Base-by-base conservation (phyloP, 2,329 filamentous ascomycete species). In the Shiraia sp. region DNA sequence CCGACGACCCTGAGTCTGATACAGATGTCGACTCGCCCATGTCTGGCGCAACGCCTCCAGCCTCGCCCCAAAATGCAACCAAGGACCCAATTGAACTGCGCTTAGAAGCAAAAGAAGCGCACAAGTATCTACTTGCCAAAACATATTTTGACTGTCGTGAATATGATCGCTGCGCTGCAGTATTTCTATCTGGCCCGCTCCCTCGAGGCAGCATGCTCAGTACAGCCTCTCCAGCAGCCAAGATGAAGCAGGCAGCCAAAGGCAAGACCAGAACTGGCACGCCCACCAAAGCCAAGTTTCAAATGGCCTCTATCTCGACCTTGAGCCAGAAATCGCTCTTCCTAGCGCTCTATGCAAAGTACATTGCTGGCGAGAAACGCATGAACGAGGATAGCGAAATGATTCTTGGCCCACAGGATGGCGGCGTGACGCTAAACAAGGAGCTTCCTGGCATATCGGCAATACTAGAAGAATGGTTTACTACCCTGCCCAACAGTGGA, bases 331-430 rank as follows among this genome's bases (percentile, higher is more conserved):
- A 92, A 71, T 90, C 92, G 37, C 72, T 97, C 14, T 99, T 99
- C 63, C 78, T 99, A 9, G 87, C 90, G 0, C 75, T 97, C 3
- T 99, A 99, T 61, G 89, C 93, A 31, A 95, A 92, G 63, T 90
- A 91, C 64, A 81, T 97, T 51, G 87, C 91, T 0, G 93, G 93
- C 1, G 93, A 99, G 75, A 96, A 97, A 76, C 84, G 89, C 52
- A 96, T 92, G 70, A 89, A 96, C 59, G 93, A 99, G 69, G 92
- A 97, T 43, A 90, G 88, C 15, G 93, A 99, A 72, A 96, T 96
- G 87, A 88, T 99, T 36, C 83, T 97, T 71, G 93, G 93, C 0
- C 92, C 93, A 1, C 85, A 91, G 44, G 93, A 99, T 69, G 84
- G 90, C 10, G 90, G 91, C 1, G 85, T 85, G 23, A 88, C 89